Evolutionary conservation across 352 stramenopile genomes (phyloP), one percentile per base, ranked within the genome.

Genomic region (Phytophthora pisi): DNA sequence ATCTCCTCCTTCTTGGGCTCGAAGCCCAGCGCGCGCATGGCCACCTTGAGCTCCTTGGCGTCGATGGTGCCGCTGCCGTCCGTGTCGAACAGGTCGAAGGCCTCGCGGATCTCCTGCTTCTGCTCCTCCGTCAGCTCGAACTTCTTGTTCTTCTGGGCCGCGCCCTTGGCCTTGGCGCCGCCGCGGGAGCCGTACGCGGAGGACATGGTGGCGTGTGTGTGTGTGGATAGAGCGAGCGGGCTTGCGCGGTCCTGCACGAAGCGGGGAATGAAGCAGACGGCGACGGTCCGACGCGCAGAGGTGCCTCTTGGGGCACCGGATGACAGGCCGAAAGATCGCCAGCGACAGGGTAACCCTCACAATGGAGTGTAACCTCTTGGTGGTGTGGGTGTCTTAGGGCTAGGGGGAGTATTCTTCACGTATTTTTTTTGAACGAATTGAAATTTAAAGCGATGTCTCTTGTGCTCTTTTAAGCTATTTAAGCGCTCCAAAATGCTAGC

Each of bases 1-100:
- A 99, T 98, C 58, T 97, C 98, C 76, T 98, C 91, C 75, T 99
- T 99, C 84, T 99, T 98, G 11, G 95, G 88, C 72, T 99, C 95
- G 63, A 99, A 98, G 36, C 97, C 97, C 31, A 99, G 82, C 28
- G 91, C 97, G 61, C 97, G 90, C 96, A 99, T 99, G 13, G 93
- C 95, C 31, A 96, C 92, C 72, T 98, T 98, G 26, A 98, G 86
- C 78, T 98, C 95, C 68, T 98, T 98, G 51, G 92, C 90, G 66
- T 98, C 95, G 75, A 99, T 98, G 23, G 86, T 98, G 31, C 93
- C 97, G 26, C 78, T 96, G 9, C 95, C 96, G 66, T 99, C 93
- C n/a, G 90, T 98, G 77, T 99, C 97, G 68, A 99, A 99, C 23
- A 99, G 82, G 79, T 98, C 93, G 78, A 99, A 99, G 20, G 93